Evolutionary conservation across 106 monocot genomes (phyloP).

Genomic region (Phalaenopsis equestris): DNA sequence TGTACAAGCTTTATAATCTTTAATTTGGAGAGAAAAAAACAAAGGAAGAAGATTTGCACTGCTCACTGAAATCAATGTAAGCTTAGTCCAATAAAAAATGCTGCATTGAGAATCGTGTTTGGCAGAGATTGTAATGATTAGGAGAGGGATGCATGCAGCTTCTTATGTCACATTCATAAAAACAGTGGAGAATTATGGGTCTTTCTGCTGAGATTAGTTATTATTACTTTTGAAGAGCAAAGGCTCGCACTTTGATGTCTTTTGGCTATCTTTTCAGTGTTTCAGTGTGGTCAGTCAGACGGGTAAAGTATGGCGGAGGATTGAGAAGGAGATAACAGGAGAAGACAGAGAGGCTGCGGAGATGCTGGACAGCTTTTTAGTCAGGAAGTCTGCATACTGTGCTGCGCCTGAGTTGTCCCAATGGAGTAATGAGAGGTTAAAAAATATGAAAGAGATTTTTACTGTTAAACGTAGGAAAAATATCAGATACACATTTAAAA

Average conservation of each 20-base stretch:
- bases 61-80: not conserved
- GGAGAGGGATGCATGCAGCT: constrained; percentile 1
- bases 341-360: not conserved
- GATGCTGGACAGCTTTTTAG: not conserved
- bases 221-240: not conserved
- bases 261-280: not conserved
- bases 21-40: not conserved
- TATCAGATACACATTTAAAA: no score
- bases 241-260: not conserved
- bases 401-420: no score
- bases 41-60: not conserved
- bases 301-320: not conserved
- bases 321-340: not conserved
- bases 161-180: not conserved
- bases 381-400: no score
- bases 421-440: no score
- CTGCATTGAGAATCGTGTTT: not conserved
- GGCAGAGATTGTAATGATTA: constrained; percentile 2
- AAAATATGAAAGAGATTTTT: no score
- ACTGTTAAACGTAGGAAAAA: no score
- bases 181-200: not conserved
- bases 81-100: not conserved
- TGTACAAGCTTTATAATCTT: not conserved
- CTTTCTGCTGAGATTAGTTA: not conserved
- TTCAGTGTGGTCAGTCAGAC: not conserved